phyloP scores from a whole-genome alignment of 441 rosid species.

The Theobroma grandiflorum region DNA sequence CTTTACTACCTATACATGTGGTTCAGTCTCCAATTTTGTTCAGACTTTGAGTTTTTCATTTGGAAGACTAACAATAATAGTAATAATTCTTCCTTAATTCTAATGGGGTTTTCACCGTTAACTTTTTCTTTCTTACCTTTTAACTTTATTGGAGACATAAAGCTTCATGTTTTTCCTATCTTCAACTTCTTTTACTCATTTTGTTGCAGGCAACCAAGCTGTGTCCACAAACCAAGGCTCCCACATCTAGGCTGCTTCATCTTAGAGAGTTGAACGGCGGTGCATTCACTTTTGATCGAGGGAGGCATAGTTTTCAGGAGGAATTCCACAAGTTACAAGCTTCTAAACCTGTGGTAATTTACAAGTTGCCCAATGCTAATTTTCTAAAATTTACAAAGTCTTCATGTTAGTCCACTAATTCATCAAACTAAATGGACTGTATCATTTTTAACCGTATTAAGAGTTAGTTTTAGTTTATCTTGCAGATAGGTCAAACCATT shows the following conservation, averaged over 20 bases:
- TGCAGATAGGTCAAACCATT: background rate
- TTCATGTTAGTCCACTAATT: background rate
- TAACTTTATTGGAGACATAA: background rate
- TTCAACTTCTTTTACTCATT: background rate
- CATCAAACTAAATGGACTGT: background rate
- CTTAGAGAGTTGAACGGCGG: slow-evolving; percentile 61
- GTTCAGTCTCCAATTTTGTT: background rate
- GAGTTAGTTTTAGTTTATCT: slow-evolving; percentile 11
- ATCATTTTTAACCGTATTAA: background rate
- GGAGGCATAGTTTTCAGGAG: slow-evolving; percentile 52
- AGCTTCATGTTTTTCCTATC: slow-evolving; percentile 2
- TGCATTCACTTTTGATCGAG: slow-evolving; percentile 34
- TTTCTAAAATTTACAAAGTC: background rate
- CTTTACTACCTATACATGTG: background rate
- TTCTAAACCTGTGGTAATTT: slow-evolving; percentile 54
- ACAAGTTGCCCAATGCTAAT: background rate
- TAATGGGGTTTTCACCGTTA: background rate
- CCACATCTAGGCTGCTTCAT: slow-evolving; percentile 50
- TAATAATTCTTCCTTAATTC: background rate
- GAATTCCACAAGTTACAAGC: slow-evolving; percentile 56
- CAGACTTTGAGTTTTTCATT: background rate
- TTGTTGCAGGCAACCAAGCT: slow-evolving; percentile 38
- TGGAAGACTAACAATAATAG: background rate
- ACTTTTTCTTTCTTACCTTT: background rate
- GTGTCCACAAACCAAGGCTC: slow-evolving; percentile 22